phyloP scores from a whole-genome alignment of 108 stramenopile genomes.

The Skeletonema potamos region DNA sequence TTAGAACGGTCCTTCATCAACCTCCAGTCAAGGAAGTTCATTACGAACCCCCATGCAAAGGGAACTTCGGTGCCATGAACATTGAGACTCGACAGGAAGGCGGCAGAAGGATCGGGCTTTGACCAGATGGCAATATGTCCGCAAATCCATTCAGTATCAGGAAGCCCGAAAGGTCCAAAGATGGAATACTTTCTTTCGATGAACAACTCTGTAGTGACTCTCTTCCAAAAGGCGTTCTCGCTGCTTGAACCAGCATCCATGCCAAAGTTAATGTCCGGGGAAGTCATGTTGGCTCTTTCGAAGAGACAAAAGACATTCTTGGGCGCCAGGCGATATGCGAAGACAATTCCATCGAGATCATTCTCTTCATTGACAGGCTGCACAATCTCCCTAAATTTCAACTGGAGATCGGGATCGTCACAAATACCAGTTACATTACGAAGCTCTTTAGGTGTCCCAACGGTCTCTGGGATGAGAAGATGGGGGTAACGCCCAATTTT shows the following conservation, averaged over 20 bases:
- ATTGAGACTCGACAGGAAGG: not conserved
- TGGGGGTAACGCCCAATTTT: conserved; percentile 24
- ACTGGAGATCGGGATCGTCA: not conserved
- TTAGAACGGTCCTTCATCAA: not conserved
- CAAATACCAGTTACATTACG: conserved; percentile 9
- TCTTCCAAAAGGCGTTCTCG: conserved; percentile 4
- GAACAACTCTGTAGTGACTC: not conserved
- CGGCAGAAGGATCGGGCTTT: too few species aligned
- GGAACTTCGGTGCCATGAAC: not conserved
- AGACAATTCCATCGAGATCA: not conserved
- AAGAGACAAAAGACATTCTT: not conserved
- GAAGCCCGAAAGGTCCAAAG: not conserved
- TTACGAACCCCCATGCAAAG: not conserved
- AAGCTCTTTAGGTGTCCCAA: not conserved
- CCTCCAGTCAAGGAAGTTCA: not conserved
- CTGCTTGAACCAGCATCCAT: not conserved
- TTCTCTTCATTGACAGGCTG: not conserved
- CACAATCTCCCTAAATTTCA: not conserved
- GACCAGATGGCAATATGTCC: not conserved
- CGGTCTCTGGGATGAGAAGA: not conserved
- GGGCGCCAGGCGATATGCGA: not conserved
- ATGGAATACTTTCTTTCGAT: not conserved
- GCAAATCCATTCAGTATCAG: not conserved
- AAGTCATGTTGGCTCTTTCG: not conserved
- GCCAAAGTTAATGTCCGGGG: too few species aligned